Conservation (phyloP, 495 filamentous ascomycete species). For the Hypoxylon crocopeplum region DNA sequence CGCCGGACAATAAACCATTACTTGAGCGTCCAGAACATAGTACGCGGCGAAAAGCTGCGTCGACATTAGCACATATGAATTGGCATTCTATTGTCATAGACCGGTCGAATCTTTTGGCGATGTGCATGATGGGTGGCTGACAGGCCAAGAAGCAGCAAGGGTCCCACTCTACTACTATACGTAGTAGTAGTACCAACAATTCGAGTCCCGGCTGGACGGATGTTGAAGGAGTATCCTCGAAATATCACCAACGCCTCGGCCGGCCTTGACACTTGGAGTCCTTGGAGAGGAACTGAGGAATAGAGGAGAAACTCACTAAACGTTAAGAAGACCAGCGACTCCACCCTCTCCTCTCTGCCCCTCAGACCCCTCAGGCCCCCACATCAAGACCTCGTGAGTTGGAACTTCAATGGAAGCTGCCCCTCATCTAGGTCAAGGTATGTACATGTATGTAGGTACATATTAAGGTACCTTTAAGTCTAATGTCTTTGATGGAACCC, state of each 20-base stretch:
- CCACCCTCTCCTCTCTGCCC: slow-evolving; percentile 6
- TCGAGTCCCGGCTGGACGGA: neutral
- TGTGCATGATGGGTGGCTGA: slow-evolving; percentile 5
- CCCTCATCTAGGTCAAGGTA: slow-evolving; percentile 3
- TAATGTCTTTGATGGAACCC: too few species aligned
- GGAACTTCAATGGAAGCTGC: slow-evolving; percentile 4
- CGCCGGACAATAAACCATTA: too few species aligned
- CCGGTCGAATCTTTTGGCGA: neutral
- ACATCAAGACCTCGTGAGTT: neutral
- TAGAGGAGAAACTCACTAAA: too few species aligned
- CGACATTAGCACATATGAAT: neutral
- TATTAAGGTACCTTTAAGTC: slow-evolving; percentile 1
- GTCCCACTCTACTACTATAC: neutral
- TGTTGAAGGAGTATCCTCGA: neutral
- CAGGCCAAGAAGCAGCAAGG: slow-evolving; percentile 1
- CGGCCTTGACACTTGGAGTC: too few species aligned
- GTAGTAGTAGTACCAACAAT: slow-evolving; percentile 7
- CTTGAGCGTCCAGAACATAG: too few species aligned
- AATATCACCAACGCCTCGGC: too few species aligned
- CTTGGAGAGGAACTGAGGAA: too few species aligned
- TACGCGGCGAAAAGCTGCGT: slow-evolving; percentile 4
- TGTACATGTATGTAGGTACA: slow-evolving; percentile 3
- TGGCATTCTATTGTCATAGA: too few species aligned
- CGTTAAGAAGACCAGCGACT: too few species aligned
- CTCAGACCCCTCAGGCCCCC: slow-evolving; percentile 21